Evolutionary conservation across 2,329 filamentous ascomycete genomes (phyloP), one percentile per base, ranked within the genome.

Genomic region (Hymenotorrendiella dingleyae): DNA sequence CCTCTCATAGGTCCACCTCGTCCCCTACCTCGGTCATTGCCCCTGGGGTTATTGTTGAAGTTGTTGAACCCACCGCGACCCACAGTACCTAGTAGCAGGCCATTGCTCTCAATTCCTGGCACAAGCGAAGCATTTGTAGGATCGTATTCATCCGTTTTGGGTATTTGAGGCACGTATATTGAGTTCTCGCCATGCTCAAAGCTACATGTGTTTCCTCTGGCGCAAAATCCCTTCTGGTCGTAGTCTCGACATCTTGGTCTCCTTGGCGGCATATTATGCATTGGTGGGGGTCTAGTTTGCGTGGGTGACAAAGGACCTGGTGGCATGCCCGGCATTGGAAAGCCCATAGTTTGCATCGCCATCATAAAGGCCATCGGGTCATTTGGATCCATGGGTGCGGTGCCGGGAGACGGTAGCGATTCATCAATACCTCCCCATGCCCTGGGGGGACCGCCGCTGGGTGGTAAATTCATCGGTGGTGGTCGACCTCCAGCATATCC

Each of bases 171-270:
- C 22, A 62, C 58, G 46, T 58, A 64, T 29, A 72, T 65, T 10
- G 71, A 67, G 48, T 78, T 71, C 38, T 72, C 69, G 7, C 76
- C 78, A 58, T 91, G 86, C 53, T 87, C 79, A 54, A 76, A 88
- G 28, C 70, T 73, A 62, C 86, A 90, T 17, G 71, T 74, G 53
- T 70, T 77, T 3, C 84, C 83, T 28, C 79, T 68, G 5, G 78
- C 72, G 57, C 86, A 90, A 55, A 76, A 86, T 0, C 86, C 86
- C 53, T 85, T 85, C 1, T 67, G 76, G 45, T 87, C 82, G 54
- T 84, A 88, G 60, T 87, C 81, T 44, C 75, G 71, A 57, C 85
- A 90, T 45, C 77, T 60, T 27, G 60, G 42, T 35, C 55, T 60
- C 43, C 46, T 53, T n/a, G 61, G 42, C 16, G 49, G 42, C 14